Base-by-base conservation (phyloP, 164 flowering plant species). In the Nelumbo lutea region DNA sequence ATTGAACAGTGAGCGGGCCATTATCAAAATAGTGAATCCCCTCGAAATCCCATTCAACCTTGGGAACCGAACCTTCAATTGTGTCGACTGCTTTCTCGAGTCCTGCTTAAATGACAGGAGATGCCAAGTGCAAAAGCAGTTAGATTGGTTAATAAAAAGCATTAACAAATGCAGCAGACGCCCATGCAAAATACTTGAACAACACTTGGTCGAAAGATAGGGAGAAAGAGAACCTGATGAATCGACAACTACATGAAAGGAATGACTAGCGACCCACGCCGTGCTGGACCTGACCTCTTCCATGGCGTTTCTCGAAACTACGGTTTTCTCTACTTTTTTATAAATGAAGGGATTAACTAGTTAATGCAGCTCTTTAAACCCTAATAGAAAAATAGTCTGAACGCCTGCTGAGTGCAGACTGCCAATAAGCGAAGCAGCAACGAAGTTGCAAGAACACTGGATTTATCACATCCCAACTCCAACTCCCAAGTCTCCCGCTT, bases 1-100 rank as follows among this genome's bases (percentile, higher is more conserved):
- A 95, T 79, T 95, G 98, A 70, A 95, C 91, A 15, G 98, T 87
- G 57, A 95, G 92, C 2, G 96, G 94, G 0, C 97, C 97, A 71
- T 86, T 74, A 63, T 95, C 98, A 38, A 90, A 92, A 70, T 87
- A 95, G 72, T 95, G 98, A 86, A 90, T 92, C 76, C 97, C 96
- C 84, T 95, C 98, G 66, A 83, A 92, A 88, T 92, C 82, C 97
- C 98, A 95, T 65, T 86, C 86, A 61, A 92, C 90, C 66, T 86
- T 86, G 2, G 97, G 98, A 69, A 95, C 82, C 48, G 90, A 81
- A 45, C 78, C 91, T 10, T 82, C 66, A 15, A 89, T 80, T 4
- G 59, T 66, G 48, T 87, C 87, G 55, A 88, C 98, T 3, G 80
- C 83, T 66, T 85, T 87, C 84, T 90, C 96, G 65, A 95, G 84